Percentiles rank a stretch among this genome's conserved stretches.
Evolutionary conservation across 441 rosid species (phyloP).

Genomic region (Pelargonium citronellum): DNA sequence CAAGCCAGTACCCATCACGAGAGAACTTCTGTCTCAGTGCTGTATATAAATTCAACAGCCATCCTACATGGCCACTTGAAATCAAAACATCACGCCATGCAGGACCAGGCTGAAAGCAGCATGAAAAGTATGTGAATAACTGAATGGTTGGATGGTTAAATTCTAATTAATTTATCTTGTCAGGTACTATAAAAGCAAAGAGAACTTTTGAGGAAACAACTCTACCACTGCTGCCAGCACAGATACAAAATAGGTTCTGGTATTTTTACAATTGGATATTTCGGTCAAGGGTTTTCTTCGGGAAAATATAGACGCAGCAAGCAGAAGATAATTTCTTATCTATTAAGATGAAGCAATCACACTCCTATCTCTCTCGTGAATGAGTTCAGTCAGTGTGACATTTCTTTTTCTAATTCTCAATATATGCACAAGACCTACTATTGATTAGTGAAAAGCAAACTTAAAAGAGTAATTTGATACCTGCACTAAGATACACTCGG

Average conservation of each 20-base stretch:
- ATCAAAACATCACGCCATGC: conserved; percentile 83
- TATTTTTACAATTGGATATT: not conserved
- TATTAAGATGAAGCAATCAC: not conserved
- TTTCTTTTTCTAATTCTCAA: not conserved
- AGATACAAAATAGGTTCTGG: not conserved
- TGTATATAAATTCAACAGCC: conserved; percentile 72
- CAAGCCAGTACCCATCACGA: conserved; percentile 69
- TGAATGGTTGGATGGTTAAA: conserved; percentile 12
- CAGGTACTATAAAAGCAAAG: not conserved
- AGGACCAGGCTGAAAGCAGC: conserved; percentile 79
- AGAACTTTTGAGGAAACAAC: not conserved
- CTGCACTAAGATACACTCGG: conserved; percentile 78
- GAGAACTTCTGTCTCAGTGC: conserved; percentile 77
- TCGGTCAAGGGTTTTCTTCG: not conserved
- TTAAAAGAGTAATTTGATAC: conserved; percentile 34
- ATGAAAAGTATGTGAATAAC: conserved; percentile 21
- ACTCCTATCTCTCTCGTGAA: not conserved
- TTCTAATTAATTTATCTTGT: not conserved
- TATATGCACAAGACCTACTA: conserved; percentile 9
- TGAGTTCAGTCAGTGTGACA: not conserved
- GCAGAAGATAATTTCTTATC: not conserved
- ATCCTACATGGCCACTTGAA: conserved; percentile 79
- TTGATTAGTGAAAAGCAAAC: conserved; percentile 11
- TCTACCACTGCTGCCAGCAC: not conserved
- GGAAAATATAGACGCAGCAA: not conserved